A percentile compares a stretch with the other conserved stretches of the same genome.
Evolutionary conservation across 768 basidiomycete genomes (phyloP).

Genomic region (Pleurotus salmoneostramineus): DNA sequence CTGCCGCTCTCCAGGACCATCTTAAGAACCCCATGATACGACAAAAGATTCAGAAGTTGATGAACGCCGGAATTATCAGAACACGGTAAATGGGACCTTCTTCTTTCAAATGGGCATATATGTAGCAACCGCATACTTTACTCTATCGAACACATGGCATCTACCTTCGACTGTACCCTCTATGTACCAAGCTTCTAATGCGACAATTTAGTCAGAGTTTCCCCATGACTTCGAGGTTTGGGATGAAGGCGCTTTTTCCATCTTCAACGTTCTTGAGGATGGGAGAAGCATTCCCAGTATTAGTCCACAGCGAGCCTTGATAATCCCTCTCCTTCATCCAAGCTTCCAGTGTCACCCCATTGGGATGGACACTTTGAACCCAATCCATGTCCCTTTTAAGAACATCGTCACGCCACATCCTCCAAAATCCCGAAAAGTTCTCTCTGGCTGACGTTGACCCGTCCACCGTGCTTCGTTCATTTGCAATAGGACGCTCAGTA

Average conservation of each 20-base stretch:
- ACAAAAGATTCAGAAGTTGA: conserved; percentile 82
- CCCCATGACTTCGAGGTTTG: conserved; percentile 15
- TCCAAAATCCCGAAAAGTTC: conserved; percentile 42
- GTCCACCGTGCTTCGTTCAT: conserved; percentile 19
- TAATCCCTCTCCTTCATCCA: conserved; percentile 37
- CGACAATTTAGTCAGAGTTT: not conserved
- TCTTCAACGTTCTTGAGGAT: conserved; percentile 28
- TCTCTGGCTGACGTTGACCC: conserved; percentile 27
- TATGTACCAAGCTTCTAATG: not conserved
- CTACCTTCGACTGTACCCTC: not conserved
- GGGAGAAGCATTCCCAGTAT: conserved; percentile 12
- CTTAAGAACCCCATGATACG: conserved; percentile 88
- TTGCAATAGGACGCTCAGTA: conserved; percentile 25
- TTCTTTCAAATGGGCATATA: not conserved
- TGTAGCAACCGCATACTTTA: not conserved
- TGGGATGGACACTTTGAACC: conserved; percentile 34
- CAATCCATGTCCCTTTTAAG: conserved; percentile 40
- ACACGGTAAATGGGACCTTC: conserved; percentile 49
- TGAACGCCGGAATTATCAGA: conserved; percentile 91
- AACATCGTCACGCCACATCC: conserved; percentile 37
- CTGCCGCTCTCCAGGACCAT: conserved; percentile 88
- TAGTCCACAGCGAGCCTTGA: conserved; percentile 10
- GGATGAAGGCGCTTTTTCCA: conserved; percentile 21
- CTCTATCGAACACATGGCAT: not conserved
- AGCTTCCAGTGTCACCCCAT: conserved; percentile 28